Conservation (phyloP, 179 eudicot species). For the Silene noctiflora region DNA sequence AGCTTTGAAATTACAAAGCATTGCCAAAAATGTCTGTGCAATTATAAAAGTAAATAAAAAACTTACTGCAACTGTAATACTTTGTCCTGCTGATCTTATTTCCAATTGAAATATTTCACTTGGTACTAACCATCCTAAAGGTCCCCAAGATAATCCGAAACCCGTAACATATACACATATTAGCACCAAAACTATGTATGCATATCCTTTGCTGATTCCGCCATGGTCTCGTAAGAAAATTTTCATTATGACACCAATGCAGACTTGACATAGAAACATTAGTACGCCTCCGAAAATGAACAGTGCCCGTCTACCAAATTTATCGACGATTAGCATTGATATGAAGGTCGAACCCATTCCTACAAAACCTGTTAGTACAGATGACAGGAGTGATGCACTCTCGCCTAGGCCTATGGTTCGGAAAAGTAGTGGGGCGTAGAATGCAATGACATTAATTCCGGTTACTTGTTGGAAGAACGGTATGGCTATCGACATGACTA, state of each 20-base stretch:
- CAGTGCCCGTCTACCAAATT: slow-evolving; percentile 26
- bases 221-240: slow-evolving; percentile 30
- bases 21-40: slow-evolving; percentile 28
- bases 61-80: slow-evolving; percentile 28
- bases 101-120: slow-evolving; percentile 29
- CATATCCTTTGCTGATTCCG: slow-evolving; percentile 24
- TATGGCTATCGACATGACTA: slow-evolving; percentile 30
- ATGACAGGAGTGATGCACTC: slow-evolving; percentile 33
- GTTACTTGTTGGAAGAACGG: slow-evolving; percentile 38
- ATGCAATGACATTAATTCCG: slow-evolving; percentile 34
- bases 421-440: slow-evolving; percentile 35
- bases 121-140: slow-evolving; percentile 35
- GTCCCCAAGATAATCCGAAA: slow-evolving; percentile 32
- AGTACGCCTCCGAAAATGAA: slow-evolving; percentile 29
- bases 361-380: slow-evolving; percentile 27
- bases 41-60: slow-evolving; percentile 29
- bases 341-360: slow-evolving; percentile 27
- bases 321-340: slow-evolving; percentile 33
- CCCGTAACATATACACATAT: slow-evolving; percentile 27
- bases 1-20: slow-evolving; percentile 31
- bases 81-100: slow-evolving; percentile 30
- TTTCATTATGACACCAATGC: slow-evolving; percentile 26
- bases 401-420: slow-evolving; percentile 36
- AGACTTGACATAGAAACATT: slow-evolving; percentile 28
- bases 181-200: slow-evolving; percentile 27